A percentile compares a stretch with the other conserved stretches of the same genome.
Conservation (phyloP, 208 protist species). For the Trypanosoma melophagium region DNA sequence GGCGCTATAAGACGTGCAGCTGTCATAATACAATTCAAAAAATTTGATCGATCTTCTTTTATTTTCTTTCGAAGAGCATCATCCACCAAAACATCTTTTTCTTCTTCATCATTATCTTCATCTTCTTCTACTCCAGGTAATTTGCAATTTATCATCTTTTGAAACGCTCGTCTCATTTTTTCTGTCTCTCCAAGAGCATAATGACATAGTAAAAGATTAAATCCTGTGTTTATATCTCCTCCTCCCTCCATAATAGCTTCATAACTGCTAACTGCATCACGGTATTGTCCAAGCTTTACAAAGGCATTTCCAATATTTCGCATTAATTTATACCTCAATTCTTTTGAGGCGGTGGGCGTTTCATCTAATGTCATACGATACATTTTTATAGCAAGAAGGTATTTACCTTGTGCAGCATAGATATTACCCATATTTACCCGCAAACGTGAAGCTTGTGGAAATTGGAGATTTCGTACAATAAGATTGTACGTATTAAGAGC, state of each 20-base stretch:
- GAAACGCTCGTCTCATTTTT: conserved; percentile 93
- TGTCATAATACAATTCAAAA: conserved; percentile 87
- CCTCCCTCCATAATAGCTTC: conserved; percentile 93
- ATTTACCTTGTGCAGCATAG: conserved; percentile 96
- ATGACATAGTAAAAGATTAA: conserved; percentile 97
- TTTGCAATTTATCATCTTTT: conserved; percentile 84
- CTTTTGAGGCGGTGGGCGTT: conserved; percentile 85
- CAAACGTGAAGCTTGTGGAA: conserved; percentile 89
- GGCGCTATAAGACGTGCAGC: conserved; percentile 94
- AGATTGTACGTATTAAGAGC: conserved; percentile 95
- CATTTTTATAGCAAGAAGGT: conserved; percentile 96
- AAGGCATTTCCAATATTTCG: conserved; percentile 97
- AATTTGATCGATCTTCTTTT: conserved; percentile 76
- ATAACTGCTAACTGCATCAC: conserved; percentile 94
- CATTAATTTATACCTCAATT: conserved; percentile 93
- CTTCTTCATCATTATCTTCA: conserved; percentile 85
- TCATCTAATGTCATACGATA: conserved; percentile 96
- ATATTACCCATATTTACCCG: conserved; percentile 99
- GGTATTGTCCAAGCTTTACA: conserved; percentile 96
- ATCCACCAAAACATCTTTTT: conserved; percentile 84
- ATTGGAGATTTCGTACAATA: conserved; percentile 96
- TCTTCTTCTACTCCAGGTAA: conserved; percentile 63
- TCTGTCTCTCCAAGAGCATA: conserved; percentile 94
- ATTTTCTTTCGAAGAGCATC: conserved; percentile 79
- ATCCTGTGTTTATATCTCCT: conserved; percentile 90